Percentiles rank a stretch among this genome's conserved stretches.
phyloP scores from a whole-genome alignment of 768 basidiomycete genomes.

The Stropharia rugosoannulata region DNA sequence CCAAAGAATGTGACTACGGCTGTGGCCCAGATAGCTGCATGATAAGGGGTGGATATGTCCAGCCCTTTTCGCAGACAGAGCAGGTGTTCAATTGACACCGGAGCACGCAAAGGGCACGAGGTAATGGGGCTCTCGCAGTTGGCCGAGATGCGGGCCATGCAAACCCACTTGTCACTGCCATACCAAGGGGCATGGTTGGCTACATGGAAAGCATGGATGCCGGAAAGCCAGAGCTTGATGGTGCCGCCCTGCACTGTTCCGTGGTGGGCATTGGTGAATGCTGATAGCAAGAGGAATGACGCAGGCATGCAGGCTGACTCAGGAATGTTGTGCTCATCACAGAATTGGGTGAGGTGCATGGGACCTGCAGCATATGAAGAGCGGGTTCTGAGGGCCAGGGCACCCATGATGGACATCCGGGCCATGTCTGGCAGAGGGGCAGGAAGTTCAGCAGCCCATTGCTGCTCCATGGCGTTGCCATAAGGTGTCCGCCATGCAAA shows the following conservation, averaged over 20 bases:
- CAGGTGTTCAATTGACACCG: constrained; percentile 32
- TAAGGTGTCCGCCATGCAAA: constrained; percentile 18
- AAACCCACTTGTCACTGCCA: constrained; percentile 17
- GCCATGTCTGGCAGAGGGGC: constrained; percentile 1
- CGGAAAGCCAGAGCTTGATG: constrained; percentile 25
- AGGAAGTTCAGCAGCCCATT: constrained; percentile 5
- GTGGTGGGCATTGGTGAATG: constrained; percentile 17
- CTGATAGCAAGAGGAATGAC: constrained; percentile 20
- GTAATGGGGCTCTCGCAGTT: constrained; percentile 10
- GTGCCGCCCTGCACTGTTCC: constrained; percentile 9
- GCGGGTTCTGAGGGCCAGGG: constrained; percentile 16
- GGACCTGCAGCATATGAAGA: constrained; percentile 30
- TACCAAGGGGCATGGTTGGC: constrained; percentile 29
- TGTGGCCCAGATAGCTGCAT: constrained; percentile 35
- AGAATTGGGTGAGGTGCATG: constrained; percentile 33
- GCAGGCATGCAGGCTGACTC: constrained; percentile 29
- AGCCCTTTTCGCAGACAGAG: constrained; percentile 1
- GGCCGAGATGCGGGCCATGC: constrained; percentile 9
- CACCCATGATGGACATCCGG: constrained; percentile 1
- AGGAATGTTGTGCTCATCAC: constrained; percentile 23
- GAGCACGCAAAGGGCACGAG: constrained; percentile 13
- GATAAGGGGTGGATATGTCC: constrained; percentile 6
- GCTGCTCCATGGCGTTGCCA: background rate
- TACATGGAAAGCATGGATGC: constrained; percentile 29
- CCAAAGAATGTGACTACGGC: constrained; percentile 36